Base-by-base conservation (phyloP, 768 basidiomycete genomes). In the Antrodiella citrinella region DNA sequence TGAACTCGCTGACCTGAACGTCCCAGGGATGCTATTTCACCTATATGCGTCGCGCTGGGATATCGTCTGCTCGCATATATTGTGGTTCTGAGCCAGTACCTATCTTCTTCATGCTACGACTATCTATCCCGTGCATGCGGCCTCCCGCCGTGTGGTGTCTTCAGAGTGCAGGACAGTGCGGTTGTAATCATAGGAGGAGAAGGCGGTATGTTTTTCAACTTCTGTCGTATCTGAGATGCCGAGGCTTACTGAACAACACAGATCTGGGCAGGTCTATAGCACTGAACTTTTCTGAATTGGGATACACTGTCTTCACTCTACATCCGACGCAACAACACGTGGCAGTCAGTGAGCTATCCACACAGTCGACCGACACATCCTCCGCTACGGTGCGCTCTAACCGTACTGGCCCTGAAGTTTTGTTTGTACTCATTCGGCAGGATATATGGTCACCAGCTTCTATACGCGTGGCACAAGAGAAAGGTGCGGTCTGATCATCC, bases 401-500 rank as follows among this genome's bases (percentile, higher is more conserved):
- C 15, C 30, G 15, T 35, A 35, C 15, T 15, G 7, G 7, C 15
- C 30, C 30, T 15, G 30, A 35, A 35, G 30, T 35, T 35, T 15
- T 7, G 30, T 7, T 7, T 35, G 7, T 15, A 35, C 30, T 35
- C 30, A 35, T 35, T 7, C 15, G 15, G 30, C 7, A 35, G 7
- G 30, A 15, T 7, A 35, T 35, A 15, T n/a, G 15, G 15, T 35
- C 43, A 41, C 24, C 51, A 65, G 65, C 62, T 67, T 41, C 60
- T 65, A 10, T 65, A 66, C 52, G 58, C 56, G 20, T 67, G 65
- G 66, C 66, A 67, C 51, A 59, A 59, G 48, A 55, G 56, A 52
- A 67, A 64, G 39, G 62, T 64, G 51, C 54, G 58, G 46, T 60
- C 60, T 13, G 54, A 60, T 40, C 51, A 55, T 30, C 47, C 62